A percentile compares a stretch with the other conserved stretches of the same genome.
Conservation (phyloP, 1,284 basidiomycete genomes). For the Neotropicomus parvogracilis region DNA sequence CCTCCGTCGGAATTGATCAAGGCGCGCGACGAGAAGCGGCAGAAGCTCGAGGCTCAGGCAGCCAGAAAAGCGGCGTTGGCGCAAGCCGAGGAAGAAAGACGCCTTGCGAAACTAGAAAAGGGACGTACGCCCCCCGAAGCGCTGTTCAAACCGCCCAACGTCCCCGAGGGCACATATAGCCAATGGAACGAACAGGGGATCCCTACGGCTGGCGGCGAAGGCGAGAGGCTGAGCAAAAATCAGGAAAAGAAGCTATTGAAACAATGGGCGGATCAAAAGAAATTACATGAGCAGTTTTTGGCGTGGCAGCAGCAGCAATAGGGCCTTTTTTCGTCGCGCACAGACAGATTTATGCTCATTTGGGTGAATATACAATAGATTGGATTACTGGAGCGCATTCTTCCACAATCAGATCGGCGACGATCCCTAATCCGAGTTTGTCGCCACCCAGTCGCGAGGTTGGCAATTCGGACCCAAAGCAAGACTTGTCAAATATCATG, state of each 20-base stretch:
- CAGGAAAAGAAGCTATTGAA: constrained; percentile 80
- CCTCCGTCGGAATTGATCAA: constrained; percentile 79
- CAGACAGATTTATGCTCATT: too few species aligned
- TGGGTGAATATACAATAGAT: constrained; percentile 10
- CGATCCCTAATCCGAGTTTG: constrained; percentile 64
- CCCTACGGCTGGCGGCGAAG: constrained; percentile 80
- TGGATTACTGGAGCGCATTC: too few species aligned
- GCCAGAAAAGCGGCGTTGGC: constrained; percentile 76
- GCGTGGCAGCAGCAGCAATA: constrained; percentile 49
- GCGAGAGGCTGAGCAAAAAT: constrained; percentile 84
- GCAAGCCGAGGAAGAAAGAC: constrained; percentile 74
- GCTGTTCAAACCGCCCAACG: constrained; percentile 84
- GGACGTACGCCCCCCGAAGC: constrained; percentile 74
- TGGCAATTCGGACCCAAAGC: constrained; percentile 88
- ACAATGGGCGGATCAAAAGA: constrained; percentile 74
- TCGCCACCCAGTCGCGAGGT: constrained; percentile 67
- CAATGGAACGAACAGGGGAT: constrained; percentile 85
- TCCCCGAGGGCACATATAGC: constrained; percentile 63
- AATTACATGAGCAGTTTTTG: constrained; percentile 74
- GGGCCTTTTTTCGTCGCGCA: neutral
- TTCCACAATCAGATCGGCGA: constrained; percentile 58
- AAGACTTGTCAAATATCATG: too few species aligned
- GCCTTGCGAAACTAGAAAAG: constrained; percentile 80
- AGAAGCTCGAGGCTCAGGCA: constrained; percentile 69
- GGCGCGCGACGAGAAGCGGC: constrained; percentile 89